Percentiles rank a stretch among this genome's conserved stretches.
These are phyloP conservation scores for Rugonectria rugulosa DNA, from an alignment of 2,329 filamentous ascomycete species.

Conservation along the genomic window DNA sequence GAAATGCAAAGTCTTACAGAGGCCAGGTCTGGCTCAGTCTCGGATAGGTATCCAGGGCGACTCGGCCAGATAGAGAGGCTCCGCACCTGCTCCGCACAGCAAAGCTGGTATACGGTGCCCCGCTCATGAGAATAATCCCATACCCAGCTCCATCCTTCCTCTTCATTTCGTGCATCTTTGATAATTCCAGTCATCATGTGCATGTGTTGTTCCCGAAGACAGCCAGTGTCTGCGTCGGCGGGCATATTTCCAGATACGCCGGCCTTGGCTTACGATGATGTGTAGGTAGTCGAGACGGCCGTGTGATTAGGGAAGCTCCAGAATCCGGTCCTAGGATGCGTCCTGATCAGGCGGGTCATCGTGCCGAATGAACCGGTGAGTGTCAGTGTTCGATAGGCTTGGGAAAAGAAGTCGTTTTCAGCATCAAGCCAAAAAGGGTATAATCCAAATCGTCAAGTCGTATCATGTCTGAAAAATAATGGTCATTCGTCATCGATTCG, in stretches of 20 bases:
- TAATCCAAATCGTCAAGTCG: conserved; percentile 42
- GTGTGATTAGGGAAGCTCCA: conserved; percentile 28
- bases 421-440: conserved; percentile 44
- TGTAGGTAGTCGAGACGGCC: conserved; percentile 41
- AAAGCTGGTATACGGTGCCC: conserved; percentile 37
- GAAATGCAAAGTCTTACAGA: background rate
- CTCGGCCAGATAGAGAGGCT: conserved; percentile 35
- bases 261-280: conserved; percentile 45
- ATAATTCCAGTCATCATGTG: conserved; percentile 11
- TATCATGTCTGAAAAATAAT: conserved; percentile 42
- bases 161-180: conserved; percentile 20
- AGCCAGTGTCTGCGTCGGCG: conserved; percentile 53
- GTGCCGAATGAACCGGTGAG: conserved; percentile 41
- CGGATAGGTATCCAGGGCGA: conserved; percentile 23
- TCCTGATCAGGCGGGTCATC: conserved; percentile 30
- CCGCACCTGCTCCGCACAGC: conserved; percentile 43
- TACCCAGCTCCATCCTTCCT: conserved; percentile 41
- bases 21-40: conserved; percentile 8
- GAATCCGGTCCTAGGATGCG: conserved; percentile 41
- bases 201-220: conserved; percentile 49
- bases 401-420: conserved; percentile 40
- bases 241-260: conserved; percentile 50
- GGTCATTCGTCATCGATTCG: conserved; percentile 48
- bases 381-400: conserved; percentile 38
- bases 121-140: conserved; percentile 41